Evolutionary conservation across 768 basidiomycete species (phyloP), one percentile per base, ranked within the genome.

Genomic region (Tephrocybe sp.): DNA sequence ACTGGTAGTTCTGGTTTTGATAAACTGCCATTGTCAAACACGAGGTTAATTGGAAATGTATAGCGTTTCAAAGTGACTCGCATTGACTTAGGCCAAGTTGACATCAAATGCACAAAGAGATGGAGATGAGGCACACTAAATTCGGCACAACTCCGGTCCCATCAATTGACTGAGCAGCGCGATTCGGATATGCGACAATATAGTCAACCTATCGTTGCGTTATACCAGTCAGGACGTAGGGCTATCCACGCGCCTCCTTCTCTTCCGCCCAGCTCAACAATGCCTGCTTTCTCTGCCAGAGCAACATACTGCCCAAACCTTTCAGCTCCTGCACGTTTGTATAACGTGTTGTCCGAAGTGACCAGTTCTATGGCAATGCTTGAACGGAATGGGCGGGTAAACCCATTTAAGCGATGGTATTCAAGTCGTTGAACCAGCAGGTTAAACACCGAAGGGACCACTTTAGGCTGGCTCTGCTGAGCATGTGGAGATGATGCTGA

Each of bases 261-360:
- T 35, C 32, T 36, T 3, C 74, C 76, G 24, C 78, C 79, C 12
- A 69, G 63, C 34, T 68, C 65, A 44, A 79, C 55, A 25, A 80
- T 63, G 19, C 66, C 69, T 12, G 54, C 62, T 48, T 69, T 60
- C 31, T 64, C 62, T 11, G 79, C 79, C 46, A 69, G 51, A 8
- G 52, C 54, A 11, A 66, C 44, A 53, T 80, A 82, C 34, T 74
- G 68, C 15, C 62, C 62, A 53, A 80, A 77, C 21, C 59, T 69
- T 5, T 66, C 24, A 4, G 71, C 73, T 1, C 75, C 73, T 9
- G 73, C 76, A 27, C 59, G 59, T 57, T 60, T 56, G 44, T 78
- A 79, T 2, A 70, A 60, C 9, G 1, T 34, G 25, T 53, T 57
- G 43, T 59, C 63, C 27, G 58, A 52, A n/a, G 45, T 56, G 12